phyloP scores from a whole-genome alignment of 208 protist species.

The Trypanosoma rangeli region DNA sequence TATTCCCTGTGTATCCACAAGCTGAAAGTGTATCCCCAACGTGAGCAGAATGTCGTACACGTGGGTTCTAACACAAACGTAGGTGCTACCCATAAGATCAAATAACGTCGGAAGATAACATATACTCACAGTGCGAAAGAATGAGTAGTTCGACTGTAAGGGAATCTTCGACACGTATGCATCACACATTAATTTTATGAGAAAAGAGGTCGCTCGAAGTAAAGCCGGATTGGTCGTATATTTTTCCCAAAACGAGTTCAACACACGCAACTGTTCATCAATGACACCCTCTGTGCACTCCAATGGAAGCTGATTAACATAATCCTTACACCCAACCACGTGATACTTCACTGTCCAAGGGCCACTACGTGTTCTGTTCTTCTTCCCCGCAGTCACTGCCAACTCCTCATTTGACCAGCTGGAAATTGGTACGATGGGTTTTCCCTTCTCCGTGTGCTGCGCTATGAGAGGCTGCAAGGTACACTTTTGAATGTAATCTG shows the following conservation, averaged over 20 bases:
- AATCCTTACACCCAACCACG: conserved; percentile 54
- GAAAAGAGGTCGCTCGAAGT: conserved; percentile 65
- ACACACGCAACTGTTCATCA: conserved; percentile 59
- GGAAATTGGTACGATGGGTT: conserved; percentile 29
- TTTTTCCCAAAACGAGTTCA: conserved; percentile 69
- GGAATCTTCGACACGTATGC: conserved; percentile 79
- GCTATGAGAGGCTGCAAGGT: conserved; percentile 27
- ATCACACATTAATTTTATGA: conserved; percentile 87
- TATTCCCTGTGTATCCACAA: conserved; percentile 69
- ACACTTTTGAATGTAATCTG: conserved; percentile 33
- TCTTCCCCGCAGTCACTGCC: conserved; percentile 24
- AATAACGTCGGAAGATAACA: conserved; percentile 80
- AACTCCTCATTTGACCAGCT: conserved; percentile 34
- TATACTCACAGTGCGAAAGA: conserved; percentile 78
- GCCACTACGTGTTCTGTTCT: conserved; percentile 26
- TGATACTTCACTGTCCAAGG: conserved; percentile 30
- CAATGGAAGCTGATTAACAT: conserved; percentile 74
- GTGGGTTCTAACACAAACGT: conserved; percentile 84
- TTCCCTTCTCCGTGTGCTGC: conserved; percentile 30
- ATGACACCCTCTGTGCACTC: conserved; percentile 61
- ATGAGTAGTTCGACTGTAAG: conserved; percentile 57
- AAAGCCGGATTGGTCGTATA: conserved; percentile 67
- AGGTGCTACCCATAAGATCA: conserved; percentile 81
- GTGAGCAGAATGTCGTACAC: conserved; percentile 88
- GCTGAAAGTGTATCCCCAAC: conserved; percentile 77